Base-by-base conservation (phyloP, 148 eudicot genomes). In the Amaranthus palmeri region DNA sequence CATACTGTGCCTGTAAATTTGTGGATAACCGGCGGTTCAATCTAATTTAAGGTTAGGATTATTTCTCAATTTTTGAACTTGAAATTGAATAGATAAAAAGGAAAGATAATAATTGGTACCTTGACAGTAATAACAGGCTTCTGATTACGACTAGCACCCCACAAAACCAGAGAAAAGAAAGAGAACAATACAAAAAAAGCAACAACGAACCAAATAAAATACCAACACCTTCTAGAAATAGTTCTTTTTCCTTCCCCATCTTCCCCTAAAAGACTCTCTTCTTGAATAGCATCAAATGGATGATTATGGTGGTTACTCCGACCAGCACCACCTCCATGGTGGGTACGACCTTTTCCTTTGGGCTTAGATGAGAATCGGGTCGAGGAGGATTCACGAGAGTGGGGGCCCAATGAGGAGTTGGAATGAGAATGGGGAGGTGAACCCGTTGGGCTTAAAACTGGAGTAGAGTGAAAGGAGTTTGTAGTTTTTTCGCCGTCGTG, bases 131-230 rank as follows among this genome's bases (percentile, higher is more conserved):
- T 76, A 4, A 82, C 42, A 7, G 98, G 97, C 76, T 81, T 91
- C 69, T 93, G 97, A 78, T 82, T 81, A 6, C 86, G 78, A 74
- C 93, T 89, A 14, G 91, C 96, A 6, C 93, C 98, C 96, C 93
- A 93, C 75, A 93, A 62, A 56, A 93, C 86, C 81, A 93, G 70
- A 6, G 97, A 81, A 58, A 93, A 93, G 77, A 91, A 88, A 6
- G 93, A 10, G 63, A 93, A 91, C 43, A 93, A 77, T 49, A 79
- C 79, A 15, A 85, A 69, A 75, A 93, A 93, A 5, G 85, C 91
- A 14, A 84, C 79, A 25, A 88, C 71, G 74, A 91, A 93, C 47
- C 80, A 85, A 2, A 83, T 76, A 0, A 77, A 45, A 65, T 90
- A 93, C 72, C 88, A 85, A 64, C 92, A 74, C 76, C 78, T 69